phyloP scores from a whole-genome alignment of 225 moss, liverwort and hornwort species.

The Physcomitrium patens region DNA sequence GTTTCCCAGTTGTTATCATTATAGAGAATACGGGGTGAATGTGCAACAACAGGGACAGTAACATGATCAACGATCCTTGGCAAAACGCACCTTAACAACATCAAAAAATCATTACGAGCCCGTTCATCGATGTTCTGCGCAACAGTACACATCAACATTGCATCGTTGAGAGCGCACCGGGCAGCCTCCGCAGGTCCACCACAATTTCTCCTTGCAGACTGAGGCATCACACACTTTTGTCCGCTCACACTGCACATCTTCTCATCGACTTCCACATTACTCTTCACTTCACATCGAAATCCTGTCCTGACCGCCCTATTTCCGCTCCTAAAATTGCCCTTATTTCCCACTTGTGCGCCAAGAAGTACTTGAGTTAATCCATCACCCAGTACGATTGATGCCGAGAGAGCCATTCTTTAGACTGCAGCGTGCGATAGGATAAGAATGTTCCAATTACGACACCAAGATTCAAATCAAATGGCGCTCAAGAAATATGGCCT shows the following conservation, averaged over 20 bases:
- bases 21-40: too few species aligned
- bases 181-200: slow-evolving; percentile 67
- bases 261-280: slow-evolving; percentile 24
- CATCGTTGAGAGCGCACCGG: slow-evolving; percentile 66
- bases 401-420: slow-evolving; percentile 38
- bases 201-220: slow-evolving; percentile 22
- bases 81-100: slow-evolving; percentile 54
- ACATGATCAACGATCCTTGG: too few species aligned
- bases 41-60: too few species aligned
- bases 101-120: slow-evolving; percentile 72
- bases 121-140: slow-evolving; percentile 82
- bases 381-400: slow-evolving; percentile 26
- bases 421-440: slow-evolving; percentile 14
- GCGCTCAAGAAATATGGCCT: background rate
- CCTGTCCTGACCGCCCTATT: slow-evolving; percentile 11
- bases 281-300: slow-evolving; percentile 45
- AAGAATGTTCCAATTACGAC: background rate
- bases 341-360: slow-evolving; percentile 20
- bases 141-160: slow-evolving; percentile 67
- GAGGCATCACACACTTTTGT: slow-evolving; percentile 27
- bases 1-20: too few species aligned
- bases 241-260: slow-evolving; percentile 29
- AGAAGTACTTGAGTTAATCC: slow-evolving; percentile 17
- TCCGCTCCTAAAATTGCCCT: slow-evolving; percentile 22
- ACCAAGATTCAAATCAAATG: background rate